phyloP scores from a whole-genome alignment of 2,329 filamentous ascomycete species.

The Exophiala calicioides region DNA sequence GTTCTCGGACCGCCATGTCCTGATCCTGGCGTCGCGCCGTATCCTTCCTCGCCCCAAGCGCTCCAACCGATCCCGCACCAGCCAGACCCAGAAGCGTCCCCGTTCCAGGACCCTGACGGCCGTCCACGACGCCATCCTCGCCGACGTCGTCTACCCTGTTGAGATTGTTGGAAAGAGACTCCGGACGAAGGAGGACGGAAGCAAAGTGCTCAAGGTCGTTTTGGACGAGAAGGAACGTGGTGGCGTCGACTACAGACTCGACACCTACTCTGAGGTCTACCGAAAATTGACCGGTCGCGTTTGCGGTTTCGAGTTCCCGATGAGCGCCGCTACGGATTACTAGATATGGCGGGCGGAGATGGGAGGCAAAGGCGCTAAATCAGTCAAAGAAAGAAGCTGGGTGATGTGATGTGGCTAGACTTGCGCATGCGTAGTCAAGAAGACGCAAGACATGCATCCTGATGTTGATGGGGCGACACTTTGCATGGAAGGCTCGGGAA shows the following conservation, averaged over 20 bases:
- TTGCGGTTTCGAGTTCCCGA: slow-evolving; percentile 98
- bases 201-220: slow-evolving; percentile 98
- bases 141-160: slow-evolving; percentile 98
- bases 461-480: too few relatives aligned
- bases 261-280: slow-evolving; percentile 99
- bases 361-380: too few relatives aligned
- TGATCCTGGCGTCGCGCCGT: slow-evolving; percentile 98
- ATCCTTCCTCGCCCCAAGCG: slow-evolving; percentile 98
- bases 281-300: slow-evolving; percentile 93
- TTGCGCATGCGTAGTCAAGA: too few relatives aligned
- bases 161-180: slow-evolving; percentile 99
- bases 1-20: slow-evolving; percentile 99
- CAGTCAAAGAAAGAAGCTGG: too few relatives aligned
- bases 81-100: slow-evolving; percentile 97
- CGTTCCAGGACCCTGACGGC: slow-evolving; percentile 96
- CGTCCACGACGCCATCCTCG: slow-evolving; percentile 97
- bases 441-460: too few relatives aligned
- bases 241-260: slow-evolving; percentile 98
- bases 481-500: slow-evolving; percentile 9
- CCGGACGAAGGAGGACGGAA: slow-evolving; percentile 97
- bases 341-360: slow-evolving; percentile 53
- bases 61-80: slow-evolving; percentile 93
- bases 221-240: slow-evolving; percentile 99
- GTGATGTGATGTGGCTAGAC: not conserved
- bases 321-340: slow-evolving; percentile 75